phyloP scores from a whole-genome alignment of 768 basidiomycete genomes.

The Psilocybe sp. region DNA sequence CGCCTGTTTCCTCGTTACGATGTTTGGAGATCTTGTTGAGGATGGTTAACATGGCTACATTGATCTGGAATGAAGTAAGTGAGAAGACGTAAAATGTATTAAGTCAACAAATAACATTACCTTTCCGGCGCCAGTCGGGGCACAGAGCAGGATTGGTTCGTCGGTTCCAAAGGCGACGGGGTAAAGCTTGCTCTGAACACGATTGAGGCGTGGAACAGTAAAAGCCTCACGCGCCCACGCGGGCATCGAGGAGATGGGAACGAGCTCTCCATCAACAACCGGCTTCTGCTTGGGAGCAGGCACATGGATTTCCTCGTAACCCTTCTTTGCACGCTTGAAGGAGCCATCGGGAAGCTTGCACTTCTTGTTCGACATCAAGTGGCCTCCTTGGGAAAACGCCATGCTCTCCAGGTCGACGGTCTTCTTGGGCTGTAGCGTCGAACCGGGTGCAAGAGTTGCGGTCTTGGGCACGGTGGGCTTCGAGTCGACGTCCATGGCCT shows the following conservation, averaged over 20 bases:
- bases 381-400: conserved; percentile 95
- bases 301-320: conserved; percentile 97
- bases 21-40: conserved; percentile 88
- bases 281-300: conserved; percentile 85
- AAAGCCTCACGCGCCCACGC: conserved; percentile 89
- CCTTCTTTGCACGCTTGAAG: conserved; percentile 94
- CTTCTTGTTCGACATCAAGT: conserved; percentile 98
- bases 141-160: conserved; percentile 93
- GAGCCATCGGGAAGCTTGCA: conserved; percentile 96
- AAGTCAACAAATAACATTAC: conserved; percentile 49
- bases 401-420: conserved; percentile 89
- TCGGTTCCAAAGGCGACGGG: conserved; percentile 93
- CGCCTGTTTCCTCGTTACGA: conserved; percentile 77
- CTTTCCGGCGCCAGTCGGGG: conserved; percentile 98
- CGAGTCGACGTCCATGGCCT: conserved; percentile 79
- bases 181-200: conserved; percentile 90
- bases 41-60: conserved; percentile 95
- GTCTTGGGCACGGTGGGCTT: conserved; percentile 70
- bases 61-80: conserved; percentile 59
- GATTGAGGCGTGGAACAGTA: conserved; percentile 77
- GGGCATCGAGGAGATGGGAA: conserved; percentile 73
- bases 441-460: conserved; percentile 84
- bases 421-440: conserved; percentile 79
- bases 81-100: neutral
- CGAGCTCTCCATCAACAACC: conserved; percentile 58